These are phyloP conservation scores for Hypoxylon lenormandii DNA, from an alignment of 495 filamentous ascomycete genomes.

Conservation along the genomic window DNA sequence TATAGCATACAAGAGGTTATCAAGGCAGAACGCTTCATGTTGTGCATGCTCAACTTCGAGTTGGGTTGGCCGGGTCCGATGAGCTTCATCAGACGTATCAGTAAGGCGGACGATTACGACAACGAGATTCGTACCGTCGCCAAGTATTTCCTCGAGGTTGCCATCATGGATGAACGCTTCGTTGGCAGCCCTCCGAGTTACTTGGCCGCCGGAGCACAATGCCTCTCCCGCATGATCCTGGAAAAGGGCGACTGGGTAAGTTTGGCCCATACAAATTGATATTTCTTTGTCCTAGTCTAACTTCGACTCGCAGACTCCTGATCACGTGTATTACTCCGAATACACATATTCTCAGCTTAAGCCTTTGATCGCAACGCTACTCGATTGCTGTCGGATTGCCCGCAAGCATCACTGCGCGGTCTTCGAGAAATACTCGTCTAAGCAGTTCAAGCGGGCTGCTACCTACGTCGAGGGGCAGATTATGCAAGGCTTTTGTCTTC, in stretches of 20 bases:
- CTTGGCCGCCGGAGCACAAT: constrained; percentile 90
- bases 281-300: constrained; percentile 32
- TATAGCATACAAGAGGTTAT: constrained; percentile 91
- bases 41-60: constrained; percentile 92
- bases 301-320: constrained; percentile 67
- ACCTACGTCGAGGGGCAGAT: constrained; percentile 81
- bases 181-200: constrained; percentile 91
- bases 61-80: constrained; percentile 97
- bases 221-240: constrained; percentile 87
- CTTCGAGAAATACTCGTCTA: constrained; percentile 89
- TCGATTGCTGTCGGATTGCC: constrained; percentile 87
- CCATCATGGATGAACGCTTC: constrained; percentile 98
- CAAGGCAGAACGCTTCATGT: constrained; percentile 98
- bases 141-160: constrained; percentile 97
- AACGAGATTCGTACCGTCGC: constrained; percentile 93
- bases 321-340: constrained; percentile 89
- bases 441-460: constrained; percentile 84
- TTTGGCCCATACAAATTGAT: constrained; percentile 14
- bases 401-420: constrained; percentile 84
- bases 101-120: constrained; percentile 98
- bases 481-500: constrained; percentile 62
- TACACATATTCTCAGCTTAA: constrained; percentile 88
- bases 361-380: constrained; percentile 77
- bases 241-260: constrained; percentile 93
- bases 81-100: constrained; percentile 95